Base-by-base conservation (phyloP, 306 rosid genomes). In the Oemleria cerasiformis region DNA sequence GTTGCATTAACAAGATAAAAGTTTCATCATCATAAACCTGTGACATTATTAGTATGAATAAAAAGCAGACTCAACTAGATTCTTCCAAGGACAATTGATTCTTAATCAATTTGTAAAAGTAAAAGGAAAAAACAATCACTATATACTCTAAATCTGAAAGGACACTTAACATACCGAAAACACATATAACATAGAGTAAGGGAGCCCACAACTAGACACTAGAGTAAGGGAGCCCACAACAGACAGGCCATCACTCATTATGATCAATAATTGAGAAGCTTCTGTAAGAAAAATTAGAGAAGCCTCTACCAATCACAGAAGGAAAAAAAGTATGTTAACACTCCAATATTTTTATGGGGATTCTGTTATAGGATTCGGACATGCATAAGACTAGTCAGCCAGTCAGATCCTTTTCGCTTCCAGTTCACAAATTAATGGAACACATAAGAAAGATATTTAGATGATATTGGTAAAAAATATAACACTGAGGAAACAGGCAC, bases 1-100 rank as follows among this genome's bases (percentile, higher is more conserved):
- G 3, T 59, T 13, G 64, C 41, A 59, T 59, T 59, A 59, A 38
- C 63, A 13, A 12, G 19, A 73, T 41, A 63, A 73, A 23, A n/a
- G 20, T 13, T 41, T 5, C 9, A 59, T 34, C 14, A 4, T 59
- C 43, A 59, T 30, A 59, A 34, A 38, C 21, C 34, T 30, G 36
- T 30, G 36, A 30, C 36, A 30, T 30, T 59, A 11, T 9, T 2
- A 38, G 34, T 25, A 25, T 11, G 8, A 57, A 5, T 25, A 12
- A 57, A 25, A 25, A 7, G 13, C 23, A 51, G 57, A 51, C 57
- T n/a, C 57, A 51, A 57, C 23, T 21, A 57, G 62, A 34, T 60
- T 9, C 65, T 12, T 30, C 41, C 11, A 15, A 38, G 21, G 65
- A 60, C 17, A 51, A 17, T 7, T 51, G 11, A 51, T 15, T 7